These are phyloP conservation scores for Elsinoe perseae DNA, from an alignment of 2,329 filamentous ascomycete species.

Conservation along the genomic window DNA sequence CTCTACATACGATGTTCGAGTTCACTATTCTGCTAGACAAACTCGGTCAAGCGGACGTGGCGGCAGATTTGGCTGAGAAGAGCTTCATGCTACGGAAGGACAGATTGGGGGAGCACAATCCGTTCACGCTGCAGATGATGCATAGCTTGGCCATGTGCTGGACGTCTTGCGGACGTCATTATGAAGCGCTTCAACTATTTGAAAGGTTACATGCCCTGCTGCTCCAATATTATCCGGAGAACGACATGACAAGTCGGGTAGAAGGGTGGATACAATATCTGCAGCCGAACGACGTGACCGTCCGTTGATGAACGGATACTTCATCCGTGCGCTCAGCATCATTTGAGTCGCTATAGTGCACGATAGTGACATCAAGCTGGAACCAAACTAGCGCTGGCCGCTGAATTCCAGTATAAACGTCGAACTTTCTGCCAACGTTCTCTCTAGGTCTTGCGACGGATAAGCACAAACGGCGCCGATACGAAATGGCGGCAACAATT, in stretches of 20 bases:
- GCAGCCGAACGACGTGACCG: too few species aligned
- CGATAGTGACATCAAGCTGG: neutral
- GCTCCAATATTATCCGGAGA: neutral
- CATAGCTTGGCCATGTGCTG: neutral
- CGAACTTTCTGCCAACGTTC: neutral
- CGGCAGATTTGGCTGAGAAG: neutral
- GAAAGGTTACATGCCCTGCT: neutral
- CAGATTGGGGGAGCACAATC: neutral
- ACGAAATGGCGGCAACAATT: neutral
- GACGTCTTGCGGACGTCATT: neutral
- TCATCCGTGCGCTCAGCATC: neutral
- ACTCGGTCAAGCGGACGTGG: neutral
- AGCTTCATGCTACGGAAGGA: neutral
- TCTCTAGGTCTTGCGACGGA: neutral
- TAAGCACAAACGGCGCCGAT: neutral
- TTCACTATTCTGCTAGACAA: neutral
- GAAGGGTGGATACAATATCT: neutral
- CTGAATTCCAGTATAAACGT: neutral
- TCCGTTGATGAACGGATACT: neutral
- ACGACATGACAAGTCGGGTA: neutral
- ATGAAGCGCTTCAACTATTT: neutral
- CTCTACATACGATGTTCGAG: neutral
- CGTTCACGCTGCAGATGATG: neutral
- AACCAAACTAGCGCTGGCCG: neutral
- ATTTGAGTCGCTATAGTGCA: neutral